Evolutionary conservation across 495 filamentous ascomycete species (phyloP).

Genomic region (Aspergillus avenaceus): DNA sequence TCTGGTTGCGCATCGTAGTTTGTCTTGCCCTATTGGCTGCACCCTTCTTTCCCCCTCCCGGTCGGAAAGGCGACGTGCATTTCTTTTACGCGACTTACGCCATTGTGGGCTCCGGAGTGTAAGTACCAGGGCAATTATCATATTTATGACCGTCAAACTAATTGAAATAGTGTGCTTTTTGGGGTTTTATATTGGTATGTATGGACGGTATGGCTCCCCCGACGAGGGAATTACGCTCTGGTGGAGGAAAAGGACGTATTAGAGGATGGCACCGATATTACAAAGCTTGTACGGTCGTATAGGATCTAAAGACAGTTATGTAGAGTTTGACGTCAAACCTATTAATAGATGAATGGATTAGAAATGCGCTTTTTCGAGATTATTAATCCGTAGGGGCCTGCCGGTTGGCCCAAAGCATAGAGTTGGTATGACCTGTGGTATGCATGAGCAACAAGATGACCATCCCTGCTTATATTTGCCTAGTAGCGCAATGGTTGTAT

Average conservation of each 20-base stretch:
- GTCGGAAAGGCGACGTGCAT: constrained; percentile 48
- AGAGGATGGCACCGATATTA: constrained; percentile 58
- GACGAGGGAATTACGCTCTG: constrained; percentile 53
- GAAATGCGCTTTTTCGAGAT: neutral
- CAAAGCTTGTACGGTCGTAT: constrained; percentile 42
- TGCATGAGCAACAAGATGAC: neutral
- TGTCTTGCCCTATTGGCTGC: constrained; percentile 30
- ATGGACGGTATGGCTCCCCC: constrained; percentile 62
- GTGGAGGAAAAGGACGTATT: constrained; percentile 55
- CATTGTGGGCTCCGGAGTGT: constrained; percentile 66
- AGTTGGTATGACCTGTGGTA: neutral
- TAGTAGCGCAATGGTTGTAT: neutral
- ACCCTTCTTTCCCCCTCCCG: constrained; percentile 42
- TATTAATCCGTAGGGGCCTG: neutral
- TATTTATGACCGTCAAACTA: constrained; percentile 1
- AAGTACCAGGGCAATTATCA: constrained; percentile 28
- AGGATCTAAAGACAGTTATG: neutral
- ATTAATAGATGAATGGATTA: neutral
- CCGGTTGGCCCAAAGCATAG: neutral
- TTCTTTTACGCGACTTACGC: constrained; percentile 72
- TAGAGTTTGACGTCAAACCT: neutral
- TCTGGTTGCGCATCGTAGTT: constrained; percentile 34
- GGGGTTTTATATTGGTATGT: constrained; percentile 67
- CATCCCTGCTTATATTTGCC: neutral
- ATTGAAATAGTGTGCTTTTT: constrained; percentile 47